Base-by-base conservation (phyloP, 176 grass and related monocot species). In the Tillandsia leiboldiana region DNA sequence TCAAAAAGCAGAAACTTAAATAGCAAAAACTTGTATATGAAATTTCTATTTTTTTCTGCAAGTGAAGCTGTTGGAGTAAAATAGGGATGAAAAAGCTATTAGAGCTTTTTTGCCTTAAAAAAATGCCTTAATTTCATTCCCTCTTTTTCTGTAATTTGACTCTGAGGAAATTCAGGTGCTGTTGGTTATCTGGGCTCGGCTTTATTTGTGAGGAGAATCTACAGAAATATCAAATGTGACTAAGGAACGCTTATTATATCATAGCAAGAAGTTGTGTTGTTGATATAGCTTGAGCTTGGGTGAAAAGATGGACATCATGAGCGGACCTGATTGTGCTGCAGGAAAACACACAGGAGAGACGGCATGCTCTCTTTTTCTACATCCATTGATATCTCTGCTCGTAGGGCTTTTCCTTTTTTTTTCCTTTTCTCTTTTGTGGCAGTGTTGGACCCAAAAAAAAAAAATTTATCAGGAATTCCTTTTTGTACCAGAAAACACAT, bases 181-280 rank as follows among this genome's bases (percentile, higher is more conserved):
- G 83, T 99, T 49, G 94, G 90, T 29, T 93, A 99, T 88, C 78
- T 99, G 59, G 94, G 94, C 6, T 93, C 94, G 49, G 81, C 87
- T 12, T 33, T 99, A 51, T 99, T 99, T 83, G 94, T 99, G 69
- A 89, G 90, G 83, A 99, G 94, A 83, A 99, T 99, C 77, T 99
- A 99, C 70, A 84, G 94, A 88, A 99, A 99, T 73, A 99, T 99
- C 82, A 99, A 99, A 79, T 99, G 94, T 63, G 94, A 99, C 75
- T 99, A 90, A 87, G 51, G 71, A 70, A 67, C 58, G 67, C 64
- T 53, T 51, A n/a, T n/a, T n/a, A 59, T 54, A 57, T 68, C 59
- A 76, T 66, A 82, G 66, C 77, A 75, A 58, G 75, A 80, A 69
- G 56, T 27, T 75, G 53, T 65, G 69, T 26, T 77, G 65, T 67